Evolutionary conservation across 23 red algal species (phyloP).

Genomic region (Chondrus crispus): DNA sequence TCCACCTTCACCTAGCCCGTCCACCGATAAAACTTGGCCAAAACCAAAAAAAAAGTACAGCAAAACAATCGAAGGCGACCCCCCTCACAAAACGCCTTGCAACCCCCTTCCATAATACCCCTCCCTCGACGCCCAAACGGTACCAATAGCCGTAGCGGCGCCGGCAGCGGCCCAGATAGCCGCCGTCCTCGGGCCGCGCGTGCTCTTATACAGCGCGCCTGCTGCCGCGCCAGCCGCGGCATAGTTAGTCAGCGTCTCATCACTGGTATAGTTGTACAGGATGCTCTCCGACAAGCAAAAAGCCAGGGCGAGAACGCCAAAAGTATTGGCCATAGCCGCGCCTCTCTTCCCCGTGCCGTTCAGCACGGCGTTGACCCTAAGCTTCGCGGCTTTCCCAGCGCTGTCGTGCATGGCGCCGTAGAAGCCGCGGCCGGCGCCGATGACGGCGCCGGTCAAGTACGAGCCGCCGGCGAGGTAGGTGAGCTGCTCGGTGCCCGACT

Average conservation of each 20-base stretch:
- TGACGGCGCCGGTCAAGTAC: conserved; percentile 68
- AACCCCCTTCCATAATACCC: conserved; percentile 79
- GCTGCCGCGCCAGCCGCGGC: conserved; percentile 68
- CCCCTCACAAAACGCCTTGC: conserved; percentile 65
- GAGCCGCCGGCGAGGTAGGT: conserved; percentile 77
- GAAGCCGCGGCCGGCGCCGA: conserved; percentile 56
- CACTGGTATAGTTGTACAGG: conserved; percentile 42
- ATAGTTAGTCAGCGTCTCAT: conserved; percentile 79
- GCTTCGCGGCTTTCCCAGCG: conserved; percentile 41
- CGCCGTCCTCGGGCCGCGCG: conserved; percentile 41
- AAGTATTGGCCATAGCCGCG: conserved; percentile 56
- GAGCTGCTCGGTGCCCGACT: conserved; percentile 90
- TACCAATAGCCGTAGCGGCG: conserved; percentile 56
- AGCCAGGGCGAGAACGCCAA: conserved; percentile 78
- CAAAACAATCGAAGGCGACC: background rate
- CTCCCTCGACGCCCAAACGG: conserved; percentile 71
- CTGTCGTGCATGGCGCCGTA: conserved; percentile 12
- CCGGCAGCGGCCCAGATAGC: conserved; percentile 53
- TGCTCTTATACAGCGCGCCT: conserved; percentile 84
- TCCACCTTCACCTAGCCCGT: background rate
- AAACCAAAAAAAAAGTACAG: background rate
- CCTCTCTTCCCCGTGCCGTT: conserved; percentile 71
- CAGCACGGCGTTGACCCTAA: conserved; percentile 78
- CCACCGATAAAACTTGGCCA: no score
- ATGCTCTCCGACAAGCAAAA: conserved; percentile 75